These are phyloP conservation scores for Colletotrichum salicis DNA, from an alignment of 2,329 filamentous ascomycete genomes.

Conservation along the genomic window DNA sequence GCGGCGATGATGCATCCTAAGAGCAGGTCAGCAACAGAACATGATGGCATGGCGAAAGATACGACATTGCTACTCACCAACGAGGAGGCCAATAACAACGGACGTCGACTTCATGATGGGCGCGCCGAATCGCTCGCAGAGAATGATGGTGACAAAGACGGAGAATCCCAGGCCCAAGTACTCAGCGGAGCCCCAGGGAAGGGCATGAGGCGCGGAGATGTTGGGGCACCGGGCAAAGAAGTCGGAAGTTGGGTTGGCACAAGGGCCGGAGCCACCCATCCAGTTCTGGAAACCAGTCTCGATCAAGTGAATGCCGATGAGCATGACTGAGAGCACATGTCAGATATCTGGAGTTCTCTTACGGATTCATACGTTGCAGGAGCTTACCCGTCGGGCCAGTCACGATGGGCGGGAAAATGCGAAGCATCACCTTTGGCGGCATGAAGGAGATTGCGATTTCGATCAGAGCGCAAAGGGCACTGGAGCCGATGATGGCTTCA, in stretches of 20 bases:
- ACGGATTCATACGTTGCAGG: conserved; percentile 44
- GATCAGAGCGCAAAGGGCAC: conserved; percentile 71
- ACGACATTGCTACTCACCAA: conserved; percentile 15
- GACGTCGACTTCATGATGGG: conserved; percentile 87
- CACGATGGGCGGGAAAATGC: conserved; percentile 82
- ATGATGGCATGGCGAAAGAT: no score
- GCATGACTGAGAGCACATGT: conserved; percentile 53
- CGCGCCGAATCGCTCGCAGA: conserved; percentile 83
- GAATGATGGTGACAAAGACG: conserved; percentile 81
- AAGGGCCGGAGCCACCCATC: conserved; percentile 77
- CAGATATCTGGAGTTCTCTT: neutral
- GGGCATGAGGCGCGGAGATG: conserved; percentile 74
- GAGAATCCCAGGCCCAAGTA: conserved; percentile 83
- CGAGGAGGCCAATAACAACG: conserved; percentile 77
- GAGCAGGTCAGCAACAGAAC: neutral
- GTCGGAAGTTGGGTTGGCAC: conserved; percentile 60
- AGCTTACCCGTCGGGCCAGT: conserved; percentile 70
- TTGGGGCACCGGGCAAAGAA: conserved; percentile 74
- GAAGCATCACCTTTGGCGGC: conserved; percentile 73
- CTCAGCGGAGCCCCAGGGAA: conserved; percentile 83
- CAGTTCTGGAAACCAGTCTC: conserved; percentile 79
- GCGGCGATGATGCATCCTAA: conserved; percentile 80
- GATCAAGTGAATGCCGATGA: conserved; percentile 80
- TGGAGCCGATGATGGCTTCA: conserved; percentile 77
- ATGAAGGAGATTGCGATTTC: conserved; percentile 82